Percentiles rank a stretch among this genome's conserved stretches.
These are phyloP conservation scores for Trametes meyenii DNA, from an alignment of 768 basidiomycete genomes.

Conservation along the genomic window DNA sequence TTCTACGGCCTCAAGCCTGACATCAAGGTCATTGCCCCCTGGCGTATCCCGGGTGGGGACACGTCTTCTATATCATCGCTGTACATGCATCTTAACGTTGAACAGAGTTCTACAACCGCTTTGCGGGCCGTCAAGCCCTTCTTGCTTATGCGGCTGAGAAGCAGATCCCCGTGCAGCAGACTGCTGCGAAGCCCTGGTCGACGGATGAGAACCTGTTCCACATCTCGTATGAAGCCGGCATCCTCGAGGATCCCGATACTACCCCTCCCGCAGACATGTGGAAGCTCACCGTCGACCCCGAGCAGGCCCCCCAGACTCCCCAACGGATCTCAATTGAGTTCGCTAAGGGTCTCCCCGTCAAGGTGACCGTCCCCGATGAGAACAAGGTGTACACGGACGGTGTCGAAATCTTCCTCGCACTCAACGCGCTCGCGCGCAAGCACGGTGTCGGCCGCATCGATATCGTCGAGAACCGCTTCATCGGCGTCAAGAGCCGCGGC, in stretches of 20 bases:
- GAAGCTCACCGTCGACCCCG: conserved; percentile 89
- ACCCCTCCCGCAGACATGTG: conserved; percentile 98
- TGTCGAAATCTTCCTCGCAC: conserved; percentile 89
- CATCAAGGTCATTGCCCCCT: conserved; percentile 98
- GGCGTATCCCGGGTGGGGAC: conserved; percentile 86
- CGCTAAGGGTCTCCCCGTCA: conserved; percentile 82
- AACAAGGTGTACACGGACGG: conserved; percentile 78
- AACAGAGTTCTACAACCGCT: conserved; percentile 94
- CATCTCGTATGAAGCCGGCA: conserved; percentile 99
- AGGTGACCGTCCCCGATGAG: conserved; percentile 63
- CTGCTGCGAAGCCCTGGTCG: conserved; percentile 97
- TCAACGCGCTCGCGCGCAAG: conserved; percentile 91
- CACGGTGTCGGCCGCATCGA: conserved; percentile 98
- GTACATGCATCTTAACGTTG: not conserved
- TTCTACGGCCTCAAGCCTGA: conserved; percentile 98
- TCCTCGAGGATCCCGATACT: conserved; percentile 94
- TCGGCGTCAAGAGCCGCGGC: conserved; percentile 98
- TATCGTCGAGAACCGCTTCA: conserved; percentile 99
- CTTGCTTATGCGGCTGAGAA: conserved; percentile 88
- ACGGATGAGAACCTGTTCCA: conserved; percentile 99
- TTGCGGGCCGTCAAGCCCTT: conserved; percentile 92
- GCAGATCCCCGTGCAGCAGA: conserved; percentile 92
- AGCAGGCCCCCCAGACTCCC: conserved; percentile 76
- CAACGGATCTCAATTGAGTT: conserved; percentile 88
- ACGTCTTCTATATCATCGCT: not conserved